These are phyloP conservation scores for Lipomyces yamanashiensis DNA, from an alignment of 805 yeast species.

Conservation along the genomic window DNA sequence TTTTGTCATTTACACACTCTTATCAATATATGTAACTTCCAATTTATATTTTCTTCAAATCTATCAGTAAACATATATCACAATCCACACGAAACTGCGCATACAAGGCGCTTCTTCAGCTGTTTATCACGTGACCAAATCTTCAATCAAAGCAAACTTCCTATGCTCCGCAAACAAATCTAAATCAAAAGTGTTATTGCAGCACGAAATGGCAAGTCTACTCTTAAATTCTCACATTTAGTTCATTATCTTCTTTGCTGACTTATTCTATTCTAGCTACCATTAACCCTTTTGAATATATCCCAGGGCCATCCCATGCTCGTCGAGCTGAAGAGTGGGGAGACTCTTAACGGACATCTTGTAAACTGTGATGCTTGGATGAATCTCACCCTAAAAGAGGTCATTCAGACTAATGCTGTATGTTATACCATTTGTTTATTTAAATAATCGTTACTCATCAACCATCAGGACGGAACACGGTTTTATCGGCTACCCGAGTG, in stretches of 20 bases:
- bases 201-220: not conserved
- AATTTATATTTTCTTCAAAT: too few species aligned
- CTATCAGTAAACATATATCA: too few species aligned
- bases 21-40: too few species aligned
- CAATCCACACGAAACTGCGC: too few species aligned
- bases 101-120: too few species aligned
- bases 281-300: slow-evolving; percentile 85
- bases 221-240: not conserved
- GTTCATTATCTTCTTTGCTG: not conserved
- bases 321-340: slow-evolving; percentile 91
- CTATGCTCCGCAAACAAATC: too few species aligned
- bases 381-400: slow-evolving; percentile 86
- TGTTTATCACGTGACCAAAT: too few species aligned
- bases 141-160: too few species aligned
- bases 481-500: slow-evolving; percentile 70
- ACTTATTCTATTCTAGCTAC: slow-evolving; percentile 59
- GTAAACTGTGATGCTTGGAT: slow-evolving; percentile 92
- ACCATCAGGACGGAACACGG: slow-evolving; percentile 55
- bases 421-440: slow-evolving; percentile 11
- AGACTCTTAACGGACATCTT: slow-evolving; percentile 80
- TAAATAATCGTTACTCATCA: not conserved
- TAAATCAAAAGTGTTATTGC: too few species aligned
- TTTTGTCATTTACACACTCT: too few species aligned
- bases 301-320: slow-evolving; percentile 86
- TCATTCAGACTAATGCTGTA: slow-evolving; percentile 59